Base-by-base conservation (phyloP, 2,329 filamentous ascomycete species). In the Xylaria sp. region DNA sequence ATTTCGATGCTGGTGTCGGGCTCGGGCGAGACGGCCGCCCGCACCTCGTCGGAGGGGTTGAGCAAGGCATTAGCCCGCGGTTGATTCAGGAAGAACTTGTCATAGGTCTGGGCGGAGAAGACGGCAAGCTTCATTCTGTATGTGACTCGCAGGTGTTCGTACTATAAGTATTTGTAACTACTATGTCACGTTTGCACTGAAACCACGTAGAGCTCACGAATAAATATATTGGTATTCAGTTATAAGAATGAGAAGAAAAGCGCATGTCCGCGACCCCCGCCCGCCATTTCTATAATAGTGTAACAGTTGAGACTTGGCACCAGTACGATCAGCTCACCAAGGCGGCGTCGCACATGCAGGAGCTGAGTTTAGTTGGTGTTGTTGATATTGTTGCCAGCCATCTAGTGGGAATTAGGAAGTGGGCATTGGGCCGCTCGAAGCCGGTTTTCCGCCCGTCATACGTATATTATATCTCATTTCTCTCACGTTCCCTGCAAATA, bases 101-200 rank as follows among this genome's bases (percentile, higher is more conserved):
- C 89, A 79, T 90, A 90, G 58, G 87, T 81, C 78, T 91, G 90
- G 64, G 88, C 81, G 80, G 87, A 90, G 80, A 90, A 92, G 69
- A 91, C 83, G 71, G 87, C 85, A 75, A 91, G 81, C 77, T 87
- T 87, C 74, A 75, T 76, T 40, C 44, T 53, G 15, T 33, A 58
- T 36, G 26, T 38, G 20, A 26, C 46, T 36, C 11, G 33, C 38
- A 40, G 38, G 38, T 17, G 13, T 40, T 40, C 15, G 38, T 17
- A 40, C 2, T 40, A 15, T 17, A 15, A 40, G 13, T 40, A 15
- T 31, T 31, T 10, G 13, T 31, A 42, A 11, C 23, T 9, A 33
- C n/a, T 1, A 3, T 44, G 28, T 1, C 11, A 17, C 4, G 46
- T 49, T 28, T 6, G 46, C 28, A 5, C 20, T 20, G n/a, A 20